A percentile compares a stretch with the other conserved stretches of the same genome.
phyloP scores from a whole-genome alignment of 495 filamentous ascomycete genomes.

The Penicillium waksmanii region DNA sequence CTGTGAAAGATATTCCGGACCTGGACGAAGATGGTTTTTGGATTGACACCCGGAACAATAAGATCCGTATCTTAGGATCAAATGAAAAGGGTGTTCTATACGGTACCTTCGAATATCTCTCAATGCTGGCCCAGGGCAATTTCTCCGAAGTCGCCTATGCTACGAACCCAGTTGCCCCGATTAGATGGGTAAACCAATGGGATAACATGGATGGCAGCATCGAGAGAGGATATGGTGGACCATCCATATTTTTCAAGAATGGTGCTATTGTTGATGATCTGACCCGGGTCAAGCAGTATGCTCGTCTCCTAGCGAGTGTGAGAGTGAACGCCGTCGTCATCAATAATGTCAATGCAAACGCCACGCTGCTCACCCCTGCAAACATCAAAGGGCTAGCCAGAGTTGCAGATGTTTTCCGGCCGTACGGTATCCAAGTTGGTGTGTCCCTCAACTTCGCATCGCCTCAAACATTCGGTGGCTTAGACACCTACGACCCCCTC shows the following conservation, averaged over 20 bases:
- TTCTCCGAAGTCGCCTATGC: conserved; percentile 55
- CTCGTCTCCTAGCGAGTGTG: conserved; percentile 68
- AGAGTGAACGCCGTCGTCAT: conserved; percentile 67
- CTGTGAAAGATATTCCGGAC: conserved; percentile 35
- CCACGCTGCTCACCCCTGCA: conserved; percentile 51
- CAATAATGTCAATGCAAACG: conserved; percentile 77
- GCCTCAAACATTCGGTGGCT: conserved; percentile 57
- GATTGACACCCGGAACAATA: conserved; percentile 49
- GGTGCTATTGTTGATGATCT: conserved; percentile 59
- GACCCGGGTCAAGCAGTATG: conserved; percentile 63
- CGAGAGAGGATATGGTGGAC: conserved; percentile 70
- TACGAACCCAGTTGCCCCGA: conserved; percentile 61
- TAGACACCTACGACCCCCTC: conserved; percentile 67
- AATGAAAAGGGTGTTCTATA: conserved; percentile 72
- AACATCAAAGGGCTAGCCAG: conserved; percentile 65
- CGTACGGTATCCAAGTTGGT: conserved; percentile 68
- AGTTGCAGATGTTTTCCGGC: conserved; percentile 66
- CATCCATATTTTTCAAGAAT: conserved; percentile 69
- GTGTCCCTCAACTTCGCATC: conserved; percentile 71
- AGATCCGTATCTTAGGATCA: conserved; percentile 64
- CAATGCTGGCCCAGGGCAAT: conserved; percentile 63
- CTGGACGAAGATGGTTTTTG: conserved; percentile 68
- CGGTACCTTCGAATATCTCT: conserved; percentile 70
- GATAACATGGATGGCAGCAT: conserved; percentile 73
- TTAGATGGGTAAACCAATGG: conserved; percentile 77